Evolutionary conservation across 805 yeast genomes (phyloP).

Genomic region (Myxozyma monticola): DNA sequence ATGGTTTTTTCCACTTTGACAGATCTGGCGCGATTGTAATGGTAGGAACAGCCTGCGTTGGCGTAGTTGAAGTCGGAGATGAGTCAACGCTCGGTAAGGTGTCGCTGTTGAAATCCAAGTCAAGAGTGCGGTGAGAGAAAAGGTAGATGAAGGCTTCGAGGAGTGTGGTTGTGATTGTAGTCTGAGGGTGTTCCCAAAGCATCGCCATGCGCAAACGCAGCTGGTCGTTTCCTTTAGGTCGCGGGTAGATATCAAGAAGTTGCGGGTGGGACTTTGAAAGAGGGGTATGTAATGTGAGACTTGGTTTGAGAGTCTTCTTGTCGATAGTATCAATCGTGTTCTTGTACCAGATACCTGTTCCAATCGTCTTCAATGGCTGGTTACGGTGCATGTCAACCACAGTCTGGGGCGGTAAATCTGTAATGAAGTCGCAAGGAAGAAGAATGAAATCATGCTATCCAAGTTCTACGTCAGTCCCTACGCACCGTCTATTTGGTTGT

Average conservation of each 20-base stretch:
- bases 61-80: neutral
- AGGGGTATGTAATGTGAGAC: constrained; percentile 41
- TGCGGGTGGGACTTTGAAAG: constrained; percentile 42
- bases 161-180: constrained; percentile 72
- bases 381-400: constrained; percentile 81
- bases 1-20: constrained; percentile 18
- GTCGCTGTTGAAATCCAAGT: constrained; percentile 29
- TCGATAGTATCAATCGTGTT: constrained; percentile 77
- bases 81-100: neutral
- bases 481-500: neutral
- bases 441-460: constrained; percentile 61
- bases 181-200: constrained; percentile 83
- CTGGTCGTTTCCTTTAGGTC: constrained; percentile 49
- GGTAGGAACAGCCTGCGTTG: neutral
- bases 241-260: constrained; percentile 71
- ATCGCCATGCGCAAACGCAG: constrained; percentile 79
- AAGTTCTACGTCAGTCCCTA: neutral
- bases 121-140: constrained; percentile 55
- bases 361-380: constrained; percentile 64
- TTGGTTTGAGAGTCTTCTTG: constrained; percentile 57
- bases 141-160: constrained; percentile 73
- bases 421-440: constrained; percentile 90
- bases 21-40: neutral
- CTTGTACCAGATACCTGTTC: constrained; percentile 73
- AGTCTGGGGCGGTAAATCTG: constrained; percentile 88